These are phyloP conservation scores for Marasmius tenuissimus DNA, from an alignment of 1,284 basidiomycete genomes.

Conservation along the genomic window DNA sequence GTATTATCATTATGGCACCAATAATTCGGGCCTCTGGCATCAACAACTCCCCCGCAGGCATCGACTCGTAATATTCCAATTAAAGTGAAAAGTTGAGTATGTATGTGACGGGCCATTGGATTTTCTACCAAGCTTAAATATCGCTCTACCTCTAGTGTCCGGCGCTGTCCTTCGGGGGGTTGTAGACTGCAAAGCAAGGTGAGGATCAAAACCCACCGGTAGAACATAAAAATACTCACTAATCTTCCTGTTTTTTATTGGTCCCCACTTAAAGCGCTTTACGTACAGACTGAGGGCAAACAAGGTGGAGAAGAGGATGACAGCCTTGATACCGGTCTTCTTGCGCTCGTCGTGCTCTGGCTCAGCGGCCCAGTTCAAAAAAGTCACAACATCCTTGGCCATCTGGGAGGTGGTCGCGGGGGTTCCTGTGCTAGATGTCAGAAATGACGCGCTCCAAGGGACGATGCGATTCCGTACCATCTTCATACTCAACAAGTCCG, in stretches of 20 bases:
- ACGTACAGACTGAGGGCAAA: slow-evolving; percentile 84
- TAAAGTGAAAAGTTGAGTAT: background rate
- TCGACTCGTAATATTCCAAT: background rate
- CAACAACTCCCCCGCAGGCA: too few species aligned
- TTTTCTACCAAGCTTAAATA: slow-evolving; percentile 9
- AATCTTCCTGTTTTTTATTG: slow-evolving; percentile 92
- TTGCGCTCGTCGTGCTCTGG: slow-evolving; percentile 98
- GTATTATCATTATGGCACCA: too few species aligned
- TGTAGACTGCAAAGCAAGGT: slow-evolving; percentile 38
- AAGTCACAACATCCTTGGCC: slow-evolving; percentile 98
- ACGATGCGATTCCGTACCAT: slow-evolving; percentile 53
- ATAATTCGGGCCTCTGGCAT: too few species aligned
- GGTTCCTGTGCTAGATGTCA: slow-evolving; percentile 61
- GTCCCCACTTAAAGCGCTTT: slow-evolving; percentile 94
- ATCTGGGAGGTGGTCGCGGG: slow-evolving; percentile 98
- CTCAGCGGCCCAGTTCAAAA: slow-evolving; percentile 94
- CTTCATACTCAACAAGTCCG: slow-evolving; percentile 92
- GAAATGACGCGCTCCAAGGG: slow-evolving; percentile 1
- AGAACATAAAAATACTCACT: slow-evolving; percentile 47
- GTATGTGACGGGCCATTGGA: background rate
- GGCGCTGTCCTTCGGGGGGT: slow-evolving; percentile 43
- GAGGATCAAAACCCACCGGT: background rate
- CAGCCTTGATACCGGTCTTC: slow-evolving; percentile 92
- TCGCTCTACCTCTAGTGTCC: slow-evolving; percentile 33
- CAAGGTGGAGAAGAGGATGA: slow-evolving; percentile 86